These are phyloP conservation scores for Stygiomarasmius scandens DNA, from an alignment of 1,284 basidiomycete genomes.

Conservation along the genomic window DNA sequence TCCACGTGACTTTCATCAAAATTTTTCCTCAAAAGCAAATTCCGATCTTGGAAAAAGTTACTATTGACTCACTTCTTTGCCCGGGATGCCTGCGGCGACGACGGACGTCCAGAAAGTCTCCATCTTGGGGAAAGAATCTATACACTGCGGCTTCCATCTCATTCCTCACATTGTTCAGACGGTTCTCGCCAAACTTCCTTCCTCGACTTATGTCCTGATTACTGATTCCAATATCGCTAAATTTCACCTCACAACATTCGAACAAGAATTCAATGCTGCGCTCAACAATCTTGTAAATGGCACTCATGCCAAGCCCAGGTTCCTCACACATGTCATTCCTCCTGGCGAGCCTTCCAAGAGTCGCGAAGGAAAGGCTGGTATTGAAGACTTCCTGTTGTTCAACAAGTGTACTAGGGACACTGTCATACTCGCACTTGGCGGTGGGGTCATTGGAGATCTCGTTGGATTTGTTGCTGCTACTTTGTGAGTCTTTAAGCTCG, in stretches of 20 bases:
- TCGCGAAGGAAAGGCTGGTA: slow-evolving; percentile 87
- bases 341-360: slow-evolving; percentile 95
- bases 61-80: not conserved
- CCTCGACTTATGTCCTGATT: slow-evolving; percentile 91
- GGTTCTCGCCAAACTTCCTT: slow-evolving; percentile 73
- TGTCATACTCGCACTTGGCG: slow-evolving; percentile 91
- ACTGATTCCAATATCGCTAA: slow-evolving; percentile 90
- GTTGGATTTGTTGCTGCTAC: slow-evolving; percentile 97
- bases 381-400: slow-evolving; percentile 92
- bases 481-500: slow-evolving; percentile 65
- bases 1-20: not conserved
- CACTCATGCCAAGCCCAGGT: slow-evolving; percentile 53
- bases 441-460: slow-evolving; percentile 96
- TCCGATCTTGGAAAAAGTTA: not conserved
- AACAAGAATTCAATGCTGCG: slow-evolving; percentile 60
- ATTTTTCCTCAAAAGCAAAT: not conserved
- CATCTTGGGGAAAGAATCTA: slow-evolving; percentile 86
- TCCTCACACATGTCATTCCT: slow-evolving; percentile 80
- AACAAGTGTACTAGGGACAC: slow-evolving; percentile 93
- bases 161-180: slow-evolving; percentile 85
- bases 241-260: slow-evolving; percentile 74
- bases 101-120: slow-evolving; percentile 70
- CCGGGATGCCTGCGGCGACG: slow-evolving; percentile 21
- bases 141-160: slow-evolving; percentile 92
- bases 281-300: slow-evolving; percentile 24